Evolutionary conservation across 768 basidiomycete species (phyloP).

Genomic region (Rhizopogon vulgaris): DNA sequence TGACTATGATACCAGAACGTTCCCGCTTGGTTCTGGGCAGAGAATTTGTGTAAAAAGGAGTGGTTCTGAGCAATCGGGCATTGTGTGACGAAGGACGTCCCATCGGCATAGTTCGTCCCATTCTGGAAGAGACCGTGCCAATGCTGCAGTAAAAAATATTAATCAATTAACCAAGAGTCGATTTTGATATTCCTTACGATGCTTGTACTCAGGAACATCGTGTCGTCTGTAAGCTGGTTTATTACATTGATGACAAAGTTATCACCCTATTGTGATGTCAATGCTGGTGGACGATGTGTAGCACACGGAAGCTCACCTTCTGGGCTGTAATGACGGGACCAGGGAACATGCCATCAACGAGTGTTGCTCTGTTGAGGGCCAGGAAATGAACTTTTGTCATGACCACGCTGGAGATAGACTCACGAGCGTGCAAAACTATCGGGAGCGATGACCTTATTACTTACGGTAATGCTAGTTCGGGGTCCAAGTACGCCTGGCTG

Average conservation of each 20-base stretch:
- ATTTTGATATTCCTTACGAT: conserved; percentile 31
- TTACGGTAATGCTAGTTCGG: conserved; percentile 24
- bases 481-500: conserved; percentile 11
- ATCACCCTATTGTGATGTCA: conserved; percentile 25
- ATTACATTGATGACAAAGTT: conserved; percentile 38
- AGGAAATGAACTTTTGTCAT: not conserved
- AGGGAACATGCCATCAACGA: conserved; percentile 38
- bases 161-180: not conserved
- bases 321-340: conserved; percentile 36
- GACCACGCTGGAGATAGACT: conserved; percentile 8
- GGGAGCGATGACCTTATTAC: conserved; percentile 36
- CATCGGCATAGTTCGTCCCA: conserved; percentile 39
- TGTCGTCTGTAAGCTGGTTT: conserved; percentile 35
- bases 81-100: conserved; percentile 29
- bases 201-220: conserved; percentile 45
- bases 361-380: conserved; percentile 26
- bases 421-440: conserved; percentile 40
- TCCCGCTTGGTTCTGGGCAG: conserved; percentile 17
- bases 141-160: conserved; percentile 29
- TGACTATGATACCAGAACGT: conserved; percentile 33
- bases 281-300: not conserved
- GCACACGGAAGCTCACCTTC: conserved; percentile 21
- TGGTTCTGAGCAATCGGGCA: conserved; percentile 20
- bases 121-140: conserved; percentile 49
- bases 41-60: conserved; percentile 19